These are phyloP conservation scores for Paraurostyla sp. DNA, from an alignment of 73 alveolate species.

Conservation along the genomic window DNA sequence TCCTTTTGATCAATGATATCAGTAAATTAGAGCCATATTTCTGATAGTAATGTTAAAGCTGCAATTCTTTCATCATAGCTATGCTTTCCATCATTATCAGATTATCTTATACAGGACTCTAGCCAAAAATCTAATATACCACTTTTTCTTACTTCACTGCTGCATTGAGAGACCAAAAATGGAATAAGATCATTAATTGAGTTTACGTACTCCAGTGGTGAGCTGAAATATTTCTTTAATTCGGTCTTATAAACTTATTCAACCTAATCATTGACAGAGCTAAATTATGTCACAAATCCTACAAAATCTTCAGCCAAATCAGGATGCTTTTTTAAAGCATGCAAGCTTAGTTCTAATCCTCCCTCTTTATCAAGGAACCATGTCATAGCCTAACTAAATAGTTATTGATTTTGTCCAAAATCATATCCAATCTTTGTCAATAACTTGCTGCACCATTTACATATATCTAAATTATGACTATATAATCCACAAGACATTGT, in stretches of 20 bases:
- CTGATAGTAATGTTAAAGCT: slow-evolving; percentile 81
- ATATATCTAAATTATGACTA: slow-evolving; percentile 63
- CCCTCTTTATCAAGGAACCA: slow-evolving; percentile 74
- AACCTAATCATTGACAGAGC: slow-evolving; percentile 48
- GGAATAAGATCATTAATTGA: slow-evolving; percentile 46
- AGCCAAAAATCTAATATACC: slow-evolving; percentile 87
- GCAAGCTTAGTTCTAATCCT: slow-evolving; percentile 58
- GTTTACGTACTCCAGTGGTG: slow-evolving; percentile 7
- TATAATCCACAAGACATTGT: slow-evolving; percentile 71
- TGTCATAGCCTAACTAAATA: slow-evolving; percentile 9
- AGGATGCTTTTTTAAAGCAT: slow-evolving; percentile 67
- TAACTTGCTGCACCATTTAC: slow-evolving; percentile 66
- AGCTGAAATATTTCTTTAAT: slow-evolving; percentile 10
- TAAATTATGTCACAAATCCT: slow-evolving; percentile 56
- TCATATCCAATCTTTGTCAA: slow-evolving; percentile 66
- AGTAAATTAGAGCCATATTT: slow-evolving; percentile 82
- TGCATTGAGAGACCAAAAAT: background rate
- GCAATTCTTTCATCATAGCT: slow-evolving; percentile 84
- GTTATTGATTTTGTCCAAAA: slow-evolving; percentile 16
- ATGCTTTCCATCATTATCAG: slow-evolving; percentile 85
- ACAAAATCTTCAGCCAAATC: slow-evolving; percentile 60
- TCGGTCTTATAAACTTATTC: slow-evolving; percentile 20
- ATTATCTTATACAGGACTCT: slow-evolving; percentile 77
- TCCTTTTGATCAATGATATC: slow-evolving; percentile 76
- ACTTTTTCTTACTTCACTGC: slow-evolving; percentile 68